Base-by-base conservation (phyloP, 2,329 filamentous ascomycete species). In the Diplodia sapinea region DNA sequence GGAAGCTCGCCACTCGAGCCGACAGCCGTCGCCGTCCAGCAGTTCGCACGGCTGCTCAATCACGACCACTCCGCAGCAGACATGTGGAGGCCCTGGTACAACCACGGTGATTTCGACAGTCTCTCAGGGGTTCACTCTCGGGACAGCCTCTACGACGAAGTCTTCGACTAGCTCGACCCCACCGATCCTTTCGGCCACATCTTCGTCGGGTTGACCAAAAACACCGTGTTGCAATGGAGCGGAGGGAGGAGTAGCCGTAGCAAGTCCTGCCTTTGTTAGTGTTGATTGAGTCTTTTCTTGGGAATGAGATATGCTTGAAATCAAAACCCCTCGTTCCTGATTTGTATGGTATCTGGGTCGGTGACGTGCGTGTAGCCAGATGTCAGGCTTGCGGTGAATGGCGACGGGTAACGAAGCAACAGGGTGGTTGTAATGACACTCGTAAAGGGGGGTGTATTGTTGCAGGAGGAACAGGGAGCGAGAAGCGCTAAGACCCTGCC, bases 141-240 rank as follows among this genome's bases (percentile, higher is more conserved):
- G 15, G 20, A 56, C 38, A 11, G 50, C 38, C 33, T 33, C 47
- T 6, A 47, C 38, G 26, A 23, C 31, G 23, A 57, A 13, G 23
- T 13, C 20, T 13, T 57, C 52, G 6, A 38, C n/a, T 13, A 26
- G 63, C n/a, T 15, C n/a, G n/a, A 50, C 29, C 11, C 43, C 63
- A 11, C 33, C 38, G n/a, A 56, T 55, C 15, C 17, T 33, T 7
- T 33, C 62, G 8, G 31, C 50, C 17, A 55, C 40, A 13, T 55
- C 62, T 47, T 65, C 62, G 15, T 65, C 62, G 5, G 62, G 62
- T 8, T 65, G 23, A 54, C 4, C 43, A 47, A 20, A 3, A 47
- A 8, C 7, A 20, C 6, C 17, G n/a, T 47, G 17, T n/a, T 4
- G 4, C n/a, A 20, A 20, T n/a, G n/a, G 8, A 20, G 17, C 17